Evolutionary conservation across 768 basidiomycete species (phyloP), one percentile per base, ranked within the genome.

Genomic region (Boletus rufocinnamomeus): DNA sequence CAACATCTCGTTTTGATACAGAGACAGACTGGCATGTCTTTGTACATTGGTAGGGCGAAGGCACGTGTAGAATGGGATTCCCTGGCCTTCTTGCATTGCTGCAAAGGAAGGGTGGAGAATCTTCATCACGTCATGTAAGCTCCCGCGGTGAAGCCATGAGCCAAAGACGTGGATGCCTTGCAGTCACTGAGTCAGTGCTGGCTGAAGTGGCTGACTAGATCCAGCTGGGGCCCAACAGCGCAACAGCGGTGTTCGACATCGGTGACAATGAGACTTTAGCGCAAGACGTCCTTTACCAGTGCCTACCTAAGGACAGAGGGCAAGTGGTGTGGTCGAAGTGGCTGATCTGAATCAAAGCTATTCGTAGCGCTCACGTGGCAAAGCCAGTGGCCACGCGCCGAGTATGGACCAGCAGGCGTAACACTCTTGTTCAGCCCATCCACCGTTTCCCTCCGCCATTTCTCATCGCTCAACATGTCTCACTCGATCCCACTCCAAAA

Each of bases 341-440:
- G 63, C 54, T 62, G 63, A 60, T 68, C 52, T 60, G 57, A 62
- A 62, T 58, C 56, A 60, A 58, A 51, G 60, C 52, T 58, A 44
- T 63, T 61, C 64, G 57, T 46, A 60, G 55, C 46, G 51, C 65
- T 67, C 70, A 73, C 70, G 70, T 71, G 72, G 72, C 56, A 32
- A 52, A 60, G 65, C 69, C n/a, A n/a, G n/a, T n/a, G n/a, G n/a
- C n/a, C 69, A 71, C 62, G 69, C 69, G 60, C 69, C 61, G 65
- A 63, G 71, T 61, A 69, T 60, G 63, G 67, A 54, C 60, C 62
- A 69, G 65, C 57, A 64, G 69, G 67, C 63, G 62, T 66, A 69
- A 66, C 68, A 69, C 65, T 68, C 70, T 73, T 71, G 70, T 72
- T 63, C 71, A 63, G 66, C 56, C 56, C 69, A 67, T 71, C 61